Percentiles rank a stretch among this genome's conserved stretches.
These are phyloP conservation scores for Parmelia sp. DNA, from an alignment of 495 filamentous ascomycete genomes.

Conservation along the genomic window DNA sequence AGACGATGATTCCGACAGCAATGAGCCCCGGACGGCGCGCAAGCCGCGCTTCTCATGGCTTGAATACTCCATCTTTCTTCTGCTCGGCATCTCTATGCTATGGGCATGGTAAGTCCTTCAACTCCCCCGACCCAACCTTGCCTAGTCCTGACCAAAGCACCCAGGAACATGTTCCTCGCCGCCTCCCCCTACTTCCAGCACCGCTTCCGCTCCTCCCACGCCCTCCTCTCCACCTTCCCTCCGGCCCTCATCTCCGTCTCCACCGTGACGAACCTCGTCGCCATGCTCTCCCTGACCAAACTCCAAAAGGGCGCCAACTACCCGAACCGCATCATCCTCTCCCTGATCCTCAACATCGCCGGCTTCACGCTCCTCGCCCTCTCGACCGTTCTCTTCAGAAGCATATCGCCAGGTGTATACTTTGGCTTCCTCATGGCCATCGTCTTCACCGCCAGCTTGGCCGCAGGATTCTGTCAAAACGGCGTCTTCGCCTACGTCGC, in stretches of 20 bases:
- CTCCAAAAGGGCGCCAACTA: slow-evolving; percentile 76
- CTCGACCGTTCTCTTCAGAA: slow-evolving; percentile 63
- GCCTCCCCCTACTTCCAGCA: slow-evolving; percentile 53
- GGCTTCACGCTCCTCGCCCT: slow-evolving; percentile 71
- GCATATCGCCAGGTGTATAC: slow-evolving; percentile 56
- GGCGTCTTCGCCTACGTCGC: slow-evolving; percentile 89
- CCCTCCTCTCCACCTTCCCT: slow-evolving; percentile 75
- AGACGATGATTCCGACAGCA: slow-evolving; percentile 18
- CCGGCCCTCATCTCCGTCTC: slow-evolving; percentile 81
- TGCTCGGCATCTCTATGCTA: slow-evolving; percentile 90
- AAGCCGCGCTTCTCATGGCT: slow-evolving; percentile 55
- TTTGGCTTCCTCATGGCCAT: slow-evolving; percentile 75
- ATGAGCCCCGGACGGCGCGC: slow-evolving; percentile 6
- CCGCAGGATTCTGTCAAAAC: slow-evolving; percentile 84
- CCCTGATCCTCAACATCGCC: slow-evolving; percentile 64
- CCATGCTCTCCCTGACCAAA: slow-evolving; percentile 67
- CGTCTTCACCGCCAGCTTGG: slow-evolving; percentile 71
- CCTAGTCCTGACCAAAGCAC: background rate
- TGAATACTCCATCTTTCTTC: slow-evolving; percentile 76
- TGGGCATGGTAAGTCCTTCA: slow-evolving; percentile 76
- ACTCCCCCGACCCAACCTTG: background rate
- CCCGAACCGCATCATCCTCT: slow-evolving; percentile 68
- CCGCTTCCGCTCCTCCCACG: slow-evolving; percentile 65
- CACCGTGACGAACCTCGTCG: slow-evolving; percentile 68
- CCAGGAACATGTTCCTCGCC: slow-evolving; percentile 97